Conservation (phyloP, 305 asterid species). For the Rubia tinctorum region DNA sequence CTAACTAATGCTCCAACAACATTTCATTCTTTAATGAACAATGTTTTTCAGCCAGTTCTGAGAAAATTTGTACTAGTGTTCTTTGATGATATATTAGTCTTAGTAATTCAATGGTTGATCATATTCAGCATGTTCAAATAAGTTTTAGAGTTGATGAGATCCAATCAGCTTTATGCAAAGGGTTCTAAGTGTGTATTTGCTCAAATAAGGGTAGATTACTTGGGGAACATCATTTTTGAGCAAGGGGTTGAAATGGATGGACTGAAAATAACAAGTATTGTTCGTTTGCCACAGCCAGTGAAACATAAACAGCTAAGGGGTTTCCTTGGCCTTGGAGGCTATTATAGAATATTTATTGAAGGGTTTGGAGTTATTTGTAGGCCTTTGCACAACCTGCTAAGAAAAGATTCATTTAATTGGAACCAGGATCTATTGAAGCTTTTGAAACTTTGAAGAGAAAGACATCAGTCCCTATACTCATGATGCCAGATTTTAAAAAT, state of each 20-base stretch:
- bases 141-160: neutral
- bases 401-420: neutral
- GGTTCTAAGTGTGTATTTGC: neutral
- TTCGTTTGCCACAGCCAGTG: neutral
- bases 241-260: neutral
- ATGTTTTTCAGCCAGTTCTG: neutral
- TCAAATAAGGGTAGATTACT: neutral
- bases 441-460: neutral
- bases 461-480: neutral
- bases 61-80: neutral
- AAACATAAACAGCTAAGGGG: neutral
- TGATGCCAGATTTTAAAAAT: neutral
- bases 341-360: too few relatives aligned
- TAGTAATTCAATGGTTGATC: neutral
- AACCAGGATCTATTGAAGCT: neutral
- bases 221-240: neutral
- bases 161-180: neutral
- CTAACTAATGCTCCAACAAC: neutral
- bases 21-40: neutral
- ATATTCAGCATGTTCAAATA: neutral
- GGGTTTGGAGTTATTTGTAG: neutral
- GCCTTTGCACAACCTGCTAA: neutral
- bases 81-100: too few relatives aligned
- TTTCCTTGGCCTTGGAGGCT: neutral
- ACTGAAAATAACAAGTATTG: neutral